Conservation (phyloP, 73 alveolate species). For the Paramecium bursaria region DNA sequence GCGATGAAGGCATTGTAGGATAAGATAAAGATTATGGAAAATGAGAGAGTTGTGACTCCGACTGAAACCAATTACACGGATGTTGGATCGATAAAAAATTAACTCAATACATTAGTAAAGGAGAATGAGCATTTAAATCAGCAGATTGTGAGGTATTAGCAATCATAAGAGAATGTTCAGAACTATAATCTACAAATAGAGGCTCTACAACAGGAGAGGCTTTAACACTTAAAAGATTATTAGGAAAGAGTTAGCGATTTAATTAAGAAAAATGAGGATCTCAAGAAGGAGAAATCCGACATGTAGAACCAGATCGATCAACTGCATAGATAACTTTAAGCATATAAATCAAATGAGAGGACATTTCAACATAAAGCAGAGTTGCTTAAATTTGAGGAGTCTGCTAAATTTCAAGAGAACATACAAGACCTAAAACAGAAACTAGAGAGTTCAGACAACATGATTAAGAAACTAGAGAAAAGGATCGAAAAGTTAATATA, state of each 20-base stretch:
- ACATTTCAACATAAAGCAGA: conserved; percentile 18
- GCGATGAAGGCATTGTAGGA: background rate
- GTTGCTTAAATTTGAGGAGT: conserved; percentile 33
- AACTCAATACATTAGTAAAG: too few species aligned
- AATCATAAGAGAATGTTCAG: too few species aligned
- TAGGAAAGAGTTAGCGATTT: conserved; percentile 22
- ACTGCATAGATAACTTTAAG: conserved; percentile 31
- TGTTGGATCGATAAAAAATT: too few species aligned
- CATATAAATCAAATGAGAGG: conserved; percentile 26
- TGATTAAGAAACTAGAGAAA: conserved; percentile 28
- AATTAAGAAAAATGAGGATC: conserved; percentile 33
- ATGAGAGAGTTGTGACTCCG: background rate
- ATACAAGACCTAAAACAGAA: conserved; percentile 7
- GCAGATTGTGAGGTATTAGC: too few species aligned
- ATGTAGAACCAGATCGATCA: background rate
- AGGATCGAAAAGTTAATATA: conserved; percentile 2
- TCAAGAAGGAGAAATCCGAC: conserved; percentile 22
- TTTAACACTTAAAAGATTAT: conserved; percentile 29
- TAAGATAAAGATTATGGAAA: background rate
- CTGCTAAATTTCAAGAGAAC: background rate
- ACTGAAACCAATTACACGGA: too few species aligned
- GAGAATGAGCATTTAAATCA: too few species aligned
- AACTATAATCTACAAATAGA: too few species aligned
- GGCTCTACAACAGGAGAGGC: conserved; percentile 8
- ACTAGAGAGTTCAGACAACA: background rate